These are phyloP conservation scores for Trichoderma asperelloides DNA, from an alignment of 495 filamentous ascomycete genomes.

Conservation along the genomic window DNA sequence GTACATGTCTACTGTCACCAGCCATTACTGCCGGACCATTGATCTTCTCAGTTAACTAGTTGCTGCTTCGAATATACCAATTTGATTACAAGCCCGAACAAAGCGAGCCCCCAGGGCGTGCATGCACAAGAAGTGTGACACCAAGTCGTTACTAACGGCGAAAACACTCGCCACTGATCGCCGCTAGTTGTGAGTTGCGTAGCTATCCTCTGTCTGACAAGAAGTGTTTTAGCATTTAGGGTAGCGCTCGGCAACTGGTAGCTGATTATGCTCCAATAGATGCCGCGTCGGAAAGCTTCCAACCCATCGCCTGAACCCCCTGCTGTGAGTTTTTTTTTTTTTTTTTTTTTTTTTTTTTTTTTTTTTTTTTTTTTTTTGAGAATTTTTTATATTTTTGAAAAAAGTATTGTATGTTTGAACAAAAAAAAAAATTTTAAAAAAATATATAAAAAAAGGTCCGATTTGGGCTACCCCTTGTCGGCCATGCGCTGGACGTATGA, in stretches of 20 bases:
- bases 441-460: not conserved
- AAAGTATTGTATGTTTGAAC: too few relatives aligned
- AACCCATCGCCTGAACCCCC: not conserved
- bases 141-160: not conserved
- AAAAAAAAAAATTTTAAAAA: too few relatives aligned
- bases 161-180: not conserved
- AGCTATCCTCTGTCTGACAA: not conserved
- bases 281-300: not conserved
- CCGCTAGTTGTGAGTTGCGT: not conserved
- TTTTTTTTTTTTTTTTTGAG: too few relatives aligned
- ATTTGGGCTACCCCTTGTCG: not conserved
- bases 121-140: not conserved
- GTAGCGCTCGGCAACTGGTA: not conserved
- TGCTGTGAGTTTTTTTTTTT: not conserved
- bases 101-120: not conserved
- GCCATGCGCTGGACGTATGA: not conserved
- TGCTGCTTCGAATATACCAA: not conserved
- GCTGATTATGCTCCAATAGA: not conserved
- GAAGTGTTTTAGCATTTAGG: not conserved
- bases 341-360: too few relatives aligned
- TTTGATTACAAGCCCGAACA: not conserved
- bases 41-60: not conserved
- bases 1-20: not conserved
- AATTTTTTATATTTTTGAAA: too few relatives aligned
- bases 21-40: not conserved